phyloP scores from a whole-genome alignment of 805 yeast genomes.

The Wickerhamiella nectarea region DNA sequence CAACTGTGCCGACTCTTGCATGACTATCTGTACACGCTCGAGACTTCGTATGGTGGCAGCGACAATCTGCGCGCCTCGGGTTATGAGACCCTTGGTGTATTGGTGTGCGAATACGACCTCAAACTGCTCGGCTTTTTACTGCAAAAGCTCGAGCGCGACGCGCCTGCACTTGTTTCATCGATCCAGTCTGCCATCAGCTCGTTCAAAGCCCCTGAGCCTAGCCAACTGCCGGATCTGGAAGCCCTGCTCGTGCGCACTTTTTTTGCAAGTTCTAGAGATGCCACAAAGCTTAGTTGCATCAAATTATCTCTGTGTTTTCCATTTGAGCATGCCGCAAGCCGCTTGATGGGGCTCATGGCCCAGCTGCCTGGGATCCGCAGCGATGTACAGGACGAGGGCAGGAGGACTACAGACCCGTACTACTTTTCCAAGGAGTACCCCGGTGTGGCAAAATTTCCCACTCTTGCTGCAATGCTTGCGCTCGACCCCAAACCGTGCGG shows the following conservation, averaged over 20 bases:
- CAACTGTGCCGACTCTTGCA: not conserved
- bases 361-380: constrained; percentile 36
- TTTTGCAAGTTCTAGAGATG: constrained; percentile 28
- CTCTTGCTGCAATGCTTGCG: not conserved
- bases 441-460: not conserved
- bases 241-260: not conserved
- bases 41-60: constrained; percentile 4
- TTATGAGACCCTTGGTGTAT: constrained; percentile 65
- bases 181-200: constrained; percentile 60
- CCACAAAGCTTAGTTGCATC: constrained; percentile 49
- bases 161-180: constrained; percentile 45
- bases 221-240: not conserved
- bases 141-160: constrained; percentile 53
- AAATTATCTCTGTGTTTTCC: constrained; percentile 37
- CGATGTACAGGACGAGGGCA: constrained; percentile 69
- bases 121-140: constrained; percentile 52
- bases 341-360: constrained; percentile 56
- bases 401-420: constrained; percentile 68
- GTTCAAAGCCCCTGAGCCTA: not conserved
- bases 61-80: constrained; percentile 3
- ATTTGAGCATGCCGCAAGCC: constrained; percentile 52
- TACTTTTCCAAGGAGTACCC: constrained; percentile 43
- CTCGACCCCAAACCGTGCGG: not conserved
- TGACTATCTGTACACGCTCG: constrained; percentile 2
- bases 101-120: constrained; percentile 33